Base-by-base conservation (phyloP, 2,329 filamentous ascomycete species). In the Colletotrichum sp. region DNA sequence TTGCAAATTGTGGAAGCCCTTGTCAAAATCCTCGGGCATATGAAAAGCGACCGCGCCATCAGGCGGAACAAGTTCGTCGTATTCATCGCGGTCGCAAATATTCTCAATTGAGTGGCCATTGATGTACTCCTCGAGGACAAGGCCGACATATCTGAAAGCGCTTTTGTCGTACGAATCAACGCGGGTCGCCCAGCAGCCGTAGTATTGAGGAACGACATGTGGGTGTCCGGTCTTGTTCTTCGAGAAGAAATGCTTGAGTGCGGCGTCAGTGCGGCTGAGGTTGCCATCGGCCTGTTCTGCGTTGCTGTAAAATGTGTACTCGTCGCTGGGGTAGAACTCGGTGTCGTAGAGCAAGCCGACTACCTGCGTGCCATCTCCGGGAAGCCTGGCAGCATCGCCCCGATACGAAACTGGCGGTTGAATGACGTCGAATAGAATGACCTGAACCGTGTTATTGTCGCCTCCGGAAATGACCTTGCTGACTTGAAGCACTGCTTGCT, bases 341-440 rank as follows among this genome's bases (percentile, higher is more conserved):
- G 39, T 48, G 5, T 48, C 39, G 19, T 48, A 48, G 19, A 48
- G 39, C 0, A 48, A 48, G 39, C 39, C 39, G 19, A 48, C 39
- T 2, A 48, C 19, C 1, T 48, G 19, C 3, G 39, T 7, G 19
- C 16, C 39, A 4, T 48, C 39, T 48, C 2, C 39, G 4, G 19
- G 39, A 12, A 48, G 3, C 2, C 0, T 48, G 5, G 39, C 39
- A 48, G 39, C 39, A 0, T 48, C 39, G 19, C 19, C 39, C 0
- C 39, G 19, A 48, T 48, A 48, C 2, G 19, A 48, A 0, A 48
- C 19, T 3, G 19, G 39, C 0, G 39, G 4, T 7, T 48, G 9
- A n/a, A 48, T 5, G 39, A 48, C 0, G 19, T 48, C 3, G 19
- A n/a, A 48, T 0, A 48, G 39, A n/a, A 48, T 0, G 0, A 48